Evolutionary conservation across 352 stramenopile species (phyloP), one percentile per base, ranked within the genome.

Genomic region (Hyaloperonospora brassicae): DNA sequence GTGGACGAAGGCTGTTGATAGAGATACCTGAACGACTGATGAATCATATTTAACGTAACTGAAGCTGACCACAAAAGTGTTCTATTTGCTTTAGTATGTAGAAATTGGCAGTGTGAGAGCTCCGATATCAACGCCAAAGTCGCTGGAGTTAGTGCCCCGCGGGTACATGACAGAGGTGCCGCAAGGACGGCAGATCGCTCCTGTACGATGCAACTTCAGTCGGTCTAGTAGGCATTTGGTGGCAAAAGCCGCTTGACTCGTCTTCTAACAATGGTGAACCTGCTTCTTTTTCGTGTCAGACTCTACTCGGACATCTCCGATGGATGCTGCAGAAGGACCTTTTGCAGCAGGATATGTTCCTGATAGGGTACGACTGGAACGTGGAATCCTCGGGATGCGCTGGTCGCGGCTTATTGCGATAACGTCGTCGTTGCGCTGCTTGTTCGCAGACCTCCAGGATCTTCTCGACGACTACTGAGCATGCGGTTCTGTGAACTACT

Each of bases 281-380:
- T 45, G 21, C 13, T 30, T 17, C 38, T 21, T 47, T 50, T 34
- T 38, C 21, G n/a, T 44, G 24, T n/a, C 14, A 55, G n/a, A 31
- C 41, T 49, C 56, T 89, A 23, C 64, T 95, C 13, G 62, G 55
- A 0, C 84, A 95, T 55, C 61, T 95, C 47, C 70, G 80, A n/a
- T 93, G 83, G 83, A 93, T 93, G 83, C 49, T 90, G 21, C 83
- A 93, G 50, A 93, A 93, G 48, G 83, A 93, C 36, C 42, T 86
- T 25, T 62, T 93, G 21, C 73, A 87, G 48, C 83, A 93, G 46
- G 80, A 95, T 51, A 90, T 93, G 70, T 95, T 95, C 41, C 68
- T 95, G 11, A 87, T 95, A 40, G 86, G 86, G 68, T 89, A 48
- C 24, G 12, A 21, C 38, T 41, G 31, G 47, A 42, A 13, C 11